Percentiles rank a stretch among this genome's conserved stretches.
phyloP scores from a whole-genome alignment of 257 asterid genomes.

The Echium plantagineum region DNA sequence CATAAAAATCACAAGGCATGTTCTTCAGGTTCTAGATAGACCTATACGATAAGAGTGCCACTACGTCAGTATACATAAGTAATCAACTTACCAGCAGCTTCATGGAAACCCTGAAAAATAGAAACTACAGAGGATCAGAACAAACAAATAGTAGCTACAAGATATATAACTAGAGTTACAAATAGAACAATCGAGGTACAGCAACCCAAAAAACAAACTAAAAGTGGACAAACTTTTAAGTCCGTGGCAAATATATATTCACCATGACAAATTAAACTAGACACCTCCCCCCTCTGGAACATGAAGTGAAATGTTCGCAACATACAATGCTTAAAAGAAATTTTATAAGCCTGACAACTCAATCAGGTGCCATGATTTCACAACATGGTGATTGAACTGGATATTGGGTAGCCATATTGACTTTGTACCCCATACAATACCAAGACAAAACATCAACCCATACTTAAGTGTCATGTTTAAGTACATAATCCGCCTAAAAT shows the following conservation, averaged over 20 bases:
- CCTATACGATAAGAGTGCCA: slow-evolving; percentile 9
- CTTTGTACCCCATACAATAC: too few relatives aligned
- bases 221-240: slow-evolving; percentile 8
- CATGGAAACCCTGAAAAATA: slow-evolving; percentile 37
- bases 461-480: too few relatives aligned
- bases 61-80: not conserved
- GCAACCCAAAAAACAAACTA: not conserved
- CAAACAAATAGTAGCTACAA: slow-evolving; percentile 6
- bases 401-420: too few relatives aligned
- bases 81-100: slow-evolving; percentile 42
- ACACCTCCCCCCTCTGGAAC: not conserved
- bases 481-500: too few relatives aligned
- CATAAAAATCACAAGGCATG: slow-evolving; percentile 4
- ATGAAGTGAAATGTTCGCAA: not conserved
- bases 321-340: not conserved
- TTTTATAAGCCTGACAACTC: too few relatives aligned
- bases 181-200: not conserved
- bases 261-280: slow-evolving; percentile 6
- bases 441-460: too few relatives aligned
- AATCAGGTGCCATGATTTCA: too few relatives aligned
- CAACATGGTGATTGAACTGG: too few relatives aligned
- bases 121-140: slow-evolving; percentile 4
- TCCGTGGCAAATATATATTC: slow-evolving; percentile 2
- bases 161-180: not conserved
- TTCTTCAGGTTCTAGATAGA: not conserved